A percentile compares a stretch with the other conserved stretches of the same genome.
Conservation (phyloP, 2,329 filamentous ascomycete species). For the Hymenoscyphus linearis region DNA sequence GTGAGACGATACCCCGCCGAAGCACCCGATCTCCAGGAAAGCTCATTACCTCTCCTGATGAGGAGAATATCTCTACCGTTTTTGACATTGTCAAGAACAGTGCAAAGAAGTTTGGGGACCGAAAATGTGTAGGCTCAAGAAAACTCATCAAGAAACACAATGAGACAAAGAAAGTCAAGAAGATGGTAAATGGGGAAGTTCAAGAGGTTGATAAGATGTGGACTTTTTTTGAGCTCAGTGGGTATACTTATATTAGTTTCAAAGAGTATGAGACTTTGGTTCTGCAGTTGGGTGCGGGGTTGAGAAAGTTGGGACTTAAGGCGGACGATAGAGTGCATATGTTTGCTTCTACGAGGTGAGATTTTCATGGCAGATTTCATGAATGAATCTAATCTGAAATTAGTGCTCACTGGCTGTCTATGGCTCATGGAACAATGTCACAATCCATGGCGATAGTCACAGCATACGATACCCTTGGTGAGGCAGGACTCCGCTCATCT, state of each 20-base stretch:
- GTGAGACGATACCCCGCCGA: slow-evolving; percentile 62
- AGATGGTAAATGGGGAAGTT: slow-evolving; percentile 73
- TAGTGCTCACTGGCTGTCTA: slow-evolving; percentile 39
- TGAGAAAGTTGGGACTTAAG: slow-evolving; percentile 64
- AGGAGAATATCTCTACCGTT: slow-evolving; percentile 41
- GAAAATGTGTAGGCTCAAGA: slow-evolving; percentile 60
- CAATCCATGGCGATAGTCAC: slow-evolving; percentile 88
- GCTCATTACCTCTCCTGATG: slow-evolving; percentile 40
- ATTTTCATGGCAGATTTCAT: neutral
- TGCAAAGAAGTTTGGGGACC: slow-evolving; percentile 56
- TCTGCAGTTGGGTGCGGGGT: slow-evolving; percentile 60
- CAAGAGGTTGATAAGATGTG: slow-evolving; percentile 77
- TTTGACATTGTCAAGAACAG: slow-evolving; percentile 68
- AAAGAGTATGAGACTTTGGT: slow-evolving; percentile 68
- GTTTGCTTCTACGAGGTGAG: slow-evolving; percentile 62
- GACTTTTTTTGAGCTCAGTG: slow-evolving; percentile 76
- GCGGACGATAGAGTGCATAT: slow-evolving; percentile 66
- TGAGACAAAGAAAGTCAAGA: slow-evolving; percentile 84
- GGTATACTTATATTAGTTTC: slow-evolving; percentile 70
- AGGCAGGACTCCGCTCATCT: slow-evolving; percentile 77
- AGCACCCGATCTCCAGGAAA: slow-evolving; percentile 50
- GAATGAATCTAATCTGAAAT: neutral
- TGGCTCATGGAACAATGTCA: slow-evolving; percentile 52
- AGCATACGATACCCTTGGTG: slow-evolving; percentile 84
- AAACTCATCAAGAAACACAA: slow-evolving; percentile 68